Evolutionary conservation across 2,329 filamentous ascomycete species (phyloP), one percentile per base, ranked within the genome.

Genomic region (Chaetomiaceae sp.): DNA sequence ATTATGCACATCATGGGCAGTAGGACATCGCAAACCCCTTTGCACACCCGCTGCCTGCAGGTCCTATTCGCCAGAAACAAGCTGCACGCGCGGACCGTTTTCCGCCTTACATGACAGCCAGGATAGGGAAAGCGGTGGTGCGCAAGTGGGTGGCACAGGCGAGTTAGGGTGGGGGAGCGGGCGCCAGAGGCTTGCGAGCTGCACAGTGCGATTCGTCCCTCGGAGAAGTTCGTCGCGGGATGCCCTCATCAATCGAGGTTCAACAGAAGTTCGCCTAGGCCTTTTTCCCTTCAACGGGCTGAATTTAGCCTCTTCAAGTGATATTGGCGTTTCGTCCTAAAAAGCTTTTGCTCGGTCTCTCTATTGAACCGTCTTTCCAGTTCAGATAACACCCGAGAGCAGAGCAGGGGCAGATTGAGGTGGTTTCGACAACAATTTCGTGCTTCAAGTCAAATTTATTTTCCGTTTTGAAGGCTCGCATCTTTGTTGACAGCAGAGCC

Each of bases 21-120:
- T n/a, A 61, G 53, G 49, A 56, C 56, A 60, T 49, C 53, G 53
- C 55, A 43, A 44, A 53, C 51, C 56, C n/a, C 49, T 57, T 51
- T 47, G 32, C 40, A 48, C 53, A 55, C 47, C 55, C 44, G 54
- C 51, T 49, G 45, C 46, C 55, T 52, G 37, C 54, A 37, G 38
- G 51, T 62, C 60, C 57, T 51, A 64, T 65, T 65, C 60, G 66
- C 56, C 60, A 53, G 52, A 51, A 30, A 55, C 38, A 49, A 60
- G 54, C 63, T 66, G 63, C 65, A 68, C 64, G 65, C 55, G 67
- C 67, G 67, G 67, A 67, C 67, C 67, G 66, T 66, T 68, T 68
- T 67, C 66, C 66, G 67, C 66, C 63, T 63, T 64, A 65, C 62
- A 66, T 65, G 63, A 54, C 56, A 48, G 55, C 56, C 58, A 60